These are phyloP conservation scores for Coemansia sp. DNA, from an alignment of 192 early-diverging fungal species.

Conservation along the genomic window DNA sequence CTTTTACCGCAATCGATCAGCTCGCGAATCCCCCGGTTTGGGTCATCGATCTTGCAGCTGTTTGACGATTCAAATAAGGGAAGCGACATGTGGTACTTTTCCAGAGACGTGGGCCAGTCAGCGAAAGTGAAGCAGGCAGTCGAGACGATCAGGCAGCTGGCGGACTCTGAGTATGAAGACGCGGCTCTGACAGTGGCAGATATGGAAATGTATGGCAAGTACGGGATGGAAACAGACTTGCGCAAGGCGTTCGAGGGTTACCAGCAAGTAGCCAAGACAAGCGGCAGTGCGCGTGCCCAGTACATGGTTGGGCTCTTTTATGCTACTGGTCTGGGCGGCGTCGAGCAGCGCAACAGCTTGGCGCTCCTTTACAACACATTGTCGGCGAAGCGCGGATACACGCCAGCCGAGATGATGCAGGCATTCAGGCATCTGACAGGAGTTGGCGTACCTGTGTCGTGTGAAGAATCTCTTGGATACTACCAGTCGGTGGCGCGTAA, in stretches of 20 bases:
- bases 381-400: slow-evolving; percentile 74
- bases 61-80: not conserved
- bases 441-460: slow-evolving; percentile 76
- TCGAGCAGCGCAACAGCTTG: slow-evolving; percentile 42
- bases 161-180: slow-evolving; percentile 47
- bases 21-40: not conserved
- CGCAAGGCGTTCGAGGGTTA: slow-evolving; percentile 66
- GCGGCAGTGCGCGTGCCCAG: slow-evolving; percentile 82
- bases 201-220: slow-evolving; percentile 71
- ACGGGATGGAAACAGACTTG: slow-evolving; percentile 59
- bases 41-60: not conserved
- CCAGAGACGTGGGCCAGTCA: not conserved
- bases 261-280: slow-evolving; percentile 57
- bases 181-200: slow-evolving; percentile 68
- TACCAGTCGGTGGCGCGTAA: slow-evolving; percentile 81
- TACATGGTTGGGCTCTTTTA: slow-evolving; percentile 89
- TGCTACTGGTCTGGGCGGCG: slow-evolving; percentile 79
- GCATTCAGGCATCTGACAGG: slow-evolving; percentile 83
- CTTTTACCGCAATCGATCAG: slow-evolving; percentile 12
- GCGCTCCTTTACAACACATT: slow-evolving; percentile 77
- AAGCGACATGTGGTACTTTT: not conserved
- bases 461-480: slow-evolving; percentile 72
- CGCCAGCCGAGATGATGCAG: slow-evolving; percentile 76
- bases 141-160: slow-evolving; percentile 14
- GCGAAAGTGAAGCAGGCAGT: not conserved